A percentile compares a stretch with the other conserved stretches of the same genome.
These are phyloP conservation scores for Tolypocladium tundrense DNA, from an alignment of 2,329 filamentous ascomycete species.

Conservation along the genomic window DNA sequence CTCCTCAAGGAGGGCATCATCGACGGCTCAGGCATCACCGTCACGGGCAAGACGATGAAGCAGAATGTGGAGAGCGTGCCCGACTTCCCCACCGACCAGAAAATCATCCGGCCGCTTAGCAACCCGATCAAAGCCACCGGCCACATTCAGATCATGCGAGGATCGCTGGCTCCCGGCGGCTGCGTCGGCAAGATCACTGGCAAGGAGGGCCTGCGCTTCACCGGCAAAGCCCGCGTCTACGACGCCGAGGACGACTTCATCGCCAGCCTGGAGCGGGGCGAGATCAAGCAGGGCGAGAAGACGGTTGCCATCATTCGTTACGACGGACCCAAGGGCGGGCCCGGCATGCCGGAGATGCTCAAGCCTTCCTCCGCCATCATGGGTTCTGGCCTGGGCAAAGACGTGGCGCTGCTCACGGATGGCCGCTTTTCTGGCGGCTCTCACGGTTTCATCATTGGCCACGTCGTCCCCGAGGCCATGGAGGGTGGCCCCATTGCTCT, in stretches of 20 bases:
- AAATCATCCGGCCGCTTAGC: slow-evolving; percentile 68
- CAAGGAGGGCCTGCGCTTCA: slow-evolving; percentile 80
- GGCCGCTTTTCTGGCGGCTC: slow-evolving; percentile 70
- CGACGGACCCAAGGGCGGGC: slow-evolving; percentile 86
- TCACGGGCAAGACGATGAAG: slow-evolving; percentile 82
- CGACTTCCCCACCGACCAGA: slow-evolving; percentile 64
- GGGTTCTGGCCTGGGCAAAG: slow-evolving; percentile 72
- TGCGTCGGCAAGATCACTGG: slow-evolving; percentile 91
- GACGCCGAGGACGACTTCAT: slow-evolving; percentile 78
- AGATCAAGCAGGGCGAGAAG: slow-evolving; percentile 78
- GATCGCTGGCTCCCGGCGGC: slow-evolving; percentile 75
- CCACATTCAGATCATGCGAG: slow-evolving; percentile 80
- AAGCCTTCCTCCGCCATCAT: slow-evolving; percentile 90
- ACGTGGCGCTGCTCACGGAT: slow-evolving; percentile 65
- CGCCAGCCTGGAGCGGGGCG: slow-evolving; percentile 61
- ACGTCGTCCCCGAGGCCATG: slow-evolving; percentile 80
- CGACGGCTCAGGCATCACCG: slow-evolving; percentile 69
- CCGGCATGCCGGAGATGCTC: slow-evolving; percentile 91
- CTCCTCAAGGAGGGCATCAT: slow-evolving; percentile 75
- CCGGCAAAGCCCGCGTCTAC: slow-evolving; percentile 71
- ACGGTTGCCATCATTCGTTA: slow-evolving; percentile 87
- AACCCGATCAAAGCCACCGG: slow-evolving; percentile 82
- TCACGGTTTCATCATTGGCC: slow-evolving; percentile 80
- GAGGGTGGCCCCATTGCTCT: slow-evolving; percentile 78
- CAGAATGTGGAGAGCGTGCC: slow-evolving; percentile 73